Conservation (phyloP, 208 protist species). For the Crithidia brevicula region DNA sequence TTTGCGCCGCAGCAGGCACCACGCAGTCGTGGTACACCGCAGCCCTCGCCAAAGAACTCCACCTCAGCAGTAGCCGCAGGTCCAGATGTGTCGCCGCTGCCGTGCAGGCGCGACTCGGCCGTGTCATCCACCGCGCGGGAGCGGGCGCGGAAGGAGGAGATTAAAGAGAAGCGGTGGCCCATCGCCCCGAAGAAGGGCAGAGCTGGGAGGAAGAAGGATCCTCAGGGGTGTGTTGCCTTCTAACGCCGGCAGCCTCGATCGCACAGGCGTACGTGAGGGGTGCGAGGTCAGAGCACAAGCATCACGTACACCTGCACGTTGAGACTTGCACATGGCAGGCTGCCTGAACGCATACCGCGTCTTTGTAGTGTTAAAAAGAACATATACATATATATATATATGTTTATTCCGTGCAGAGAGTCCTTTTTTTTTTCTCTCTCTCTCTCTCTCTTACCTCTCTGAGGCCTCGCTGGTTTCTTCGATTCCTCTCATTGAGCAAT, state of each 20-base stretch:
- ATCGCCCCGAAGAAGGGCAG: not conserved
- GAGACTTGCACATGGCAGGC: too few relatives aligned
- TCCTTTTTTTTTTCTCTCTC: not conserved
- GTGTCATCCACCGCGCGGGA: not conserved
- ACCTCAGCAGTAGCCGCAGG: not conserved
- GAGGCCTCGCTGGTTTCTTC: not conserved
- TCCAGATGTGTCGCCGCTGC: not conserved
- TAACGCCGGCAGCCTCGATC: too few relatives aligned
- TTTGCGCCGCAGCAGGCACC: not conserved
- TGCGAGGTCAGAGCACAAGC: too few relatives aligned
- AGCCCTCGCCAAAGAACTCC: conserved; percentile 7
- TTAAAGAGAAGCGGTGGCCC: not conserved
- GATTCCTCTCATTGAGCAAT: too few relatives aligned
- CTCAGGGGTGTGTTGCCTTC: conserved; percentile 2
- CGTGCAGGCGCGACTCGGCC: not conserved
- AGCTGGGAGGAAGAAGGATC: not conserved
- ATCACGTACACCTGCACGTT: too few relatives aligned
- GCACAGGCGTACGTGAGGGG: too few relatives aligned
- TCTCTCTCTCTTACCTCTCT: not conserved
- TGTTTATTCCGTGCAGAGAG: too few relatives aligned
- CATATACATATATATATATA: too few relatives aligned
- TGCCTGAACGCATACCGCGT: too few relatives aligned
- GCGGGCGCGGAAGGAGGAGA: not conserved
- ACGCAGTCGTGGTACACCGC: conserved; percentile 14
- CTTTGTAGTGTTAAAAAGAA: too few relatives aligned